Evolutionary conservation across 2,329 filamentous ascomycete genomes (phyloP).

Genomic region (Escovopsis sp.): DNA sequence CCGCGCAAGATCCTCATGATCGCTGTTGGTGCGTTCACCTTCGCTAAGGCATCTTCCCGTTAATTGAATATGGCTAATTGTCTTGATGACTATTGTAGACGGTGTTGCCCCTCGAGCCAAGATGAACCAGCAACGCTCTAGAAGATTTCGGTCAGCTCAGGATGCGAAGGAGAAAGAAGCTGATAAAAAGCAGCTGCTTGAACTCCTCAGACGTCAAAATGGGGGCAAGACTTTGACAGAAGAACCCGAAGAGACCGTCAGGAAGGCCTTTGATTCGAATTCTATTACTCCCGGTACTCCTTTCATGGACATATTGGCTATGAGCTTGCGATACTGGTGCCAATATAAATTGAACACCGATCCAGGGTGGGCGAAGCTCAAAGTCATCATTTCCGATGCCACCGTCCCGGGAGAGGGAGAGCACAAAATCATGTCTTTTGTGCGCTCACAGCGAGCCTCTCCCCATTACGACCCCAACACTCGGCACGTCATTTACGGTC

Average conservation of each 20-base stretch:
- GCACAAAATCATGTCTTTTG: conserved; percentile 98
- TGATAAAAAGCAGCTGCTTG: conserved; percentile 77
- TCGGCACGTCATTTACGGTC: conserved; percentile 90
- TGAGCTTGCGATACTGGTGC: conserved; percentile 88
- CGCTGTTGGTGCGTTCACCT: conserved; percentile 57
- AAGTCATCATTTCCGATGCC: conserved; percentile 96
- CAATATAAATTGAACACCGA: conserved; percentile 96
- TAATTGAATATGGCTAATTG: background rate
- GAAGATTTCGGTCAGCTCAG: conserved; percentile 85
- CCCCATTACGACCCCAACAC: conserved; percentile 93
- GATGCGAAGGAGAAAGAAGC: conserved; percentile 90
- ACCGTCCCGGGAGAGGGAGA: conserved; percentile 96
- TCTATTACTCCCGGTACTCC: conserved; percentile 91
- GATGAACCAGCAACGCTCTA: conserved; percentile 97
- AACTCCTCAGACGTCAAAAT: conserved; percentile 68
- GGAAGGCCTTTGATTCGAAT: conserved; percentile 85
- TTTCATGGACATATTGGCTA: conserved; percentile 92
- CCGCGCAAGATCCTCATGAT: conserved; percentile 95
- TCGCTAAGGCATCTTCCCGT: too few species aligned
- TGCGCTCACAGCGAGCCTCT: conserved; percentile 81
- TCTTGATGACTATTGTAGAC: conserved; percentile 36
- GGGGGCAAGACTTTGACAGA: conserved; percentile 48
- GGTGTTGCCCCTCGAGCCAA: conserved; percentile 95
- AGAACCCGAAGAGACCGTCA: conserved; percentile 45
- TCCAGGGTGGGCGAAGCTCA: conserved; percentile 86